phyloP scores from a whole-genome alignment of 208 protist species.

The Leishmania tropica region DNA sequence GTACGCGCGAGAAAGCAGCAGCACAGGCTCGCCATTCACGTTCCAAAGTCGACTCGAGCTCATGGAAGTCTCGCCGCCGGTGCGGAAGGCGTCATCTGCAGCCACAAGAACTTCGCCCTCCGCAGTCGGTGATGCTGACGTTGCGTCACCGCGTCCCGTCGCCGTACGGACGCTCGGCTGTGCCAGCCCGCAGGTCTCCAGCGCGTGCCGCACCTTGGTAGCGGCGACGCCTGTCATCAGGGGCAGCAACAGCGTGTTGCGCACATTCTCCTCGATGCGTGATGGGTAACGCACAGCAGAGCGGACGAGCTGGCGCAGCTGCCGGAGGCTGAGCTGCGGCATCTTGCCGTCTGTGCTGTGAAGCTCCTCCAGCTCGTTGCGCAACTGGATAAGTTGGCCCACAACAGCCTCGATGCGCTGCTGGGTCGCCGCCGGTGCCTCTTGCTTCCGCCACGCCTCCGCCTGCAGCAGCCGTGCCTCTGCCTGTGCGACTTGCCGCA shows the following conservation, averaged over 20 bases:
- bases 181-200: constrained; percentile 50
- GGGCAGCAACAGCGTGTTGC: constrained; percentile 66
- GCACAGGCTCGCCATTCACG: constrained; percentile 42
- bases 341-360: constrained; percentile 69
- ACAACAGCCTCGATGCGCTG: constrained; percentile 28
- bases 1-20: constrained; percentile 53
- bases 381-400: constrained; percentile 49
- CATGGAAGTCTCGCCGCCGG: not conserved
- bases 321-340: constrained; percentile 69
- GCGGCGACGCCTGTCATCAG: constrained; percentile 76
- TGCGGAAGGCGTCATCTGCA: not conserved
- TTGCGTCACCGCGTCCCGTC: not conserved
- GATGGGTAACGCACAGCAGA: constrained; percentile 62
- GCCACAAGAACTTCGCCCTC: not conserved
- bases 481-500: constrained; percentile 46
- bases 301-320: constrained; percentile 70
- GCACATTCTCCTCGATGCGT: constrained; percentile 50
- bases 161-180: not conserved
- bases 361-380: constrained; percentile 50
- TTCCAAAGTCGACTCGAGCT: constrained; percentile 37
- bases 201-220: constrained; percentile 62
- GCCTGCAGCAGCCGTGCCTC: constrained; percentile 33
- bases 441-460: constrained; percentile 12
- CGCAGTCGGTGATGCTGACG: not conserved
- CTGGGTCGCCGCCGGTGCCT: constrained; percentile 5